A percentile compares a stretch with the other conserved stretches of the same genome.
These are phyloP conservation scores for Epichloe sp. DNA, from an alignment of 2,329 filamentous ascomycete species.

Conservation along the genomic window DNA sequence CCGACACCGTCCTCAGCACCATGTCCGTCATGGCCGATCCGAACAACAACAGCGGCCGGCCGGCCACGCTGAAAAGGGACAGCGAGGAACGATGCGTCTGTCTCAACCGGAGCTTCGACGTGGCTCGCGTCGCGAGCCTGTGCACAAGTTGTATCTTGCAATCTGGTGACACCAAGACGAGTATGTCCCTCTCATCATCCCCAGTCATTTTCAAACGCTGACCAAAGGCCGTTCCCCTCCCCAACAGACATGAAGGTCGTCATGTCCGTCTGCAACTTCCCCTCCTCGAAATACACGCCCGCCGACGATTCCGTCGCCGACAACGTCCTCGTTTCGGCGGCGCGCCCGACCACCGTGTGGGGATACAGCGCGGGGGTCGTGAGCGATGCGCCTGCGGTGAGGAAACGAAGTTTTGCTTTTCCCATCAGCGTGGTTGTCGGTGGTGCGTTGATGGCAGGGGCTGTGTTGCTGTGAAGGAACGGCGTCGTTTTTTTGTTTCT, in stretches of 20 bases:
- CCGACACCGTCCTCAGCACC: conserved; percentile 1
- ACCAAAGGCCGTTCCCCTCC: not conserved
- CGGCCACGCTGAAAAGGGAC: conserved; percentile 3
- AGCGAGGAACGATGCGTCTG: conserved; percentile 25
- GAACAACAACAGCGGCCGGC: not conserved
- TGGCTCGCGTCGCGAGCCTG: conserved; percentile 22
- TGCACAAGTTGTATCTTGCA: conserved; percentile 26
- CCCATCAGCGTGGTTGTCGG: too few species aligned
- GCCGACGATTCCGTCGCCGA: conserved; percentile 18
- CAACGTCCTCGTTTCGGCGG: conserved; percentile 22
- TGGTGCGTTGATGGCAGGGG: too few species aligned
- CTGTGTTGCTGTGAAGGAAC: too few species aligned
- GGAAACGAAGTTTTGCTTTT: too few species aligned
- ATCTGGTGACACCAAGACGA: conserved; percentile 17
- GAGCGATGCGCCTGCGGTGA: not conserved
- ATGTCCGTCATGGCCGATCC: not conserved
- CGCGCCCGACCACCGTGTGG: conserved; percentile 11
- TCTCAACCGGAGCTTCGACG: conserved; percentile 26
- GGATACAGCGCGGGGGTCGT: conserved; percentile 7
- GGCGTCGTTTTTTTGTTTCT: not conserved
- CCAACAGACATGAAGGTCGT: conserved; percentile 23
- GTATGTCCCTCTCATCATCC: conserved; percentile 10
- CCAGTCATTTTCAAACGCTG: conserved; percentile 4
- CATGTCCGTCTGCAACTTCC: conserved; percentile 23
- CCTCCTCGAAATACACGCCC: conserved; percentile 15